phyloP scores from a whole-genome alignment of 306 rosid species.

The Cucurbita argyrosperma region DNA sequence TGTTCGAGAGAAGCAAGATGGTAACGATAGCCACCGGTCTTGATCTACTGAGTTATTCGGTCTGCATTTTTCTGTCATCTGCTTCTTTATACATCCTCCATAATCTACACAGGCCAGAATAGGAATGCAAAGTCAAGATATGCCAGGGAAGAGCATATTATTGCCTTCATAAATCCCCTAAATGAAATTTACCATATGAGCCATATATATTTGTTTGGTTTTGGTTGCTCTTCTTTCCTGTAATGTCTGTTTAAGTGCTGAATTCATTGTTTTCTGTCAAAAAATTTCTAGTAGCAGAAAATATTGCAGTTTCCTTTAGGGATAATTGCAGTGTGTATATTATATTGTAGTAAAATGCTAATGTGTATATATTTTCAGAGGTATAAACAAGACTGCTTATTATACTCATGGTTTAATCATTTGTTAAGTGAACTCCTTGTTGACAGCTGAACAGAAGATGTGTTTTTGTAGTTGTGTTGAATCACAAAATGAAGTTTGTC shows the following conservation, averaged over 20 bases:
- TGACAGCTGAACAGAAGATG: not conserved
- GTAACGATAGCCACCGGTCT: conserved; percentile 62
- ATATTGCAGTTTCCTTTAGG: not conserved
- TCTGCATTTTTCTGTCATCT: conserved; percentile 84
- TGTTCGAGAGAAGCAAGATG: conserved; percentile 99
- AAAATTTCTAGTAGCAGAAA: not conserved
- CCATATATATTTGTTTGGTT: not conserved
- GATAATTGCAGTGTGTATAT: not conserved
- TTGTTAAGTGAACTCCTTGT: not conserved
- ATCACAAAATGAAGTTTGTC: not conserved
- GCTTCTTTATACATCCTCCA: conserved; percentile 95
- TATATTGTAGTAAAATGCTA: not conserved
- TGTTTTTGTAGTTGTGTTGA: not conserved
- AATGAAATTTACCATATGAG: not conserved
- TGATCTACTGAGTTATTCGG: conserved; percentile 71
- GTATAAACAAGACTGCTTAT: not conserved
- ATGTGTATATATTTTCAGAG: not conserved
- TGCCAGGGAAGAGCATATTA: not conserved
- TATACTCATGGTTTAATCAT: not conserved
- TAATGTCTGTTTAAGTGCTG: not conserved
- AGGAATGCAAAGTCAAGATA: not conserved
- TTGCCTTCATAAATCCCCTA: not conserved
- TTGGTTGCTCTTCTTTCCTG: not conserved
- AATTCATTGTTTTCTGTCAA: not conserved
- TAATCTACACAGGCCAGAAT: conserved; percentile 56